Percentiles rank a stretch among this genome's conserved stretches.
These are phyloP conservation scores for Oryza glaberrima DNA, from an alignment of 176 grass and related monocot genomes.

Conservation along the genomic window DNA sequence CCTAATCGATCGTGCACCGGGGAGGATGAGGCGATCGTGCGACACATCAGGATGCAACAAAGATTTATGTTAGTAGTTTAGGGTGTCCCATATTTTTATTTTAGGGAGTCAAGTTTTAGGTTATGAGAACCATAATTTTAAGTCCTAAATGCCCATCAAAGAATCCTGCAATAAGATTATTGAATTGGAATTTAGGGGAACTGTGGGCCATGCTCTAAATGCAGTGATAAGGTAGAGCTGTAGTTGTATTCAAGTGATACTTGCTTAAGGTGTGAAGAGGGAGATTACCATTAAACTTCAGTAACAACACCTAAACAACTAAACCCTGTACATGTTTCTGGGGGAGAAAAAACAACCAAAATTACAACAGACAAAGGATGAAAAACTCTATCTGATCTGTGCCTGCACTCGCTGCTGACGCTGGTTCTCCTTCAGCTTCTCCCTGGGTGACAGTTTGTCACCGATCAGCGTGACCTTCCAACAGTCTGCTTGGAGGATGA, in stretches of 20 bases:
- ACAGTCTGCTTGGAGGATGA: slow-evolving; percentile 77
- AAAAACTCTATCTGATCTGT: slow-evolving; percentile 46
- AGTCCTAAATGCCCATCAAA: too few relatives aligned
- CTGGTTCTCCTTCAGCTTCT: slow-evolving; percentile 48
- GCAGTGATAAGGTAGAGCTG: neutral
- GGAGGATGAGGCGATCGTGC: too few relatives aligned
- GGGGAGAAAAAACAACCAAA: neutral
- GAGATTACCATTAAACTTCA: neutral
- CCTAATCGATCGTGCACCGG: too few relatives aligned
- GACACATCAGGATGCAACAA: too few relatives aligned
- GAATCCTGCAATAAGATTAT: too few relatives aligned
- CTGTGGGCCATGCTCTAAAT: too few relatives aligned
- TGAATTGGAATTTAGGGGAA: too few relatives aligned
- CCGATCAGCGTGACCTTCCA: slow-evolving; percentile 81
- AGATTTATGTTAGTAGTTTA: too few relatives aligned
- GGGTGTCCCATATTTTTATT: too few relatives aligned
- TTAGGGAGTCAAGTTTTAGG: too few relatives aligned
- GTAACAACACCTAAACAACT: neutral
- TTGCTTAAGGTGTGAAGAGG: too few relatives aligned
- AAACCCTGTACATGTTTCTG: neutral
- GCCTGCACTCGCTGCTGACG: slow-evolving; percentile 44
- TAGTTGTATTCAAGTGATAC: neutral
- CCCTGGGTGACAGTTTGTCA: slow-evolving; percentile 67
- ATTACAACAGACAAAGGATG: neutral
- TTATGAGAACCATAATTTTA: too few relatives aligned